Evolutionary conservation across 345 rosid species (phyloP), one percentile per base, ranked within the genome.

Genomic region (Iberis pinnata): DNA sequence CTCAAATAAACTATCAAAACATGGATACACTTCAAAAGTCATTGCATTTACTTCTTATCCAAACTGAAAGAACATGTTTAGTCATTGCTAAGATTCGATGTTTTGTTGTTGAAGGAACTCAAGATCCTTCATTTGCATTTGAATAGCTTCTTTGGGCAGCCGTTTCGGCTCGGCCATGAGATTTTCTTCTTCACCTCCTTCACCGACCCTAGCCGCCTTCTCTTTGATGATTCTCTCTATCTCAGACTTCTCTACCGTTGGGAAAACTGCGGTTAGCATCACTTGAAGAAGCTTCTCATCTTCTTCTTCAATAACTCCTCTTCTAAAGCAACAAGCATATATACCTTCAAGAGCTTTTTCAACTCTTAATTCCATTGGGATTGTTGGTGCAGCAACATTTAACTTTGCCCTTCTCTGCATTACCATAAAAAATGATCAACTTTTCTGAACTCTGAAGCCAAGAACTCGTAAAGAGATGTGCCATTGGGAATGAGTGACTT

Each of bases 321-420:
- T 78, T 15, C 80, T 72, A n/a, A 87, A 92, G 73, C 93, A 84
- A 58, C 98, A 84, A 12, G 79, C 70, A 22, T 87, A 80, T 17
- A 84, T 77, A 4, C 93, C 96, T 57, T 92, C 98, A 19, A 92
- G 73, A 18, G 98, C 93, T 75, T 92, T 92, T 72, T 81, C 89
- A 7, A 65, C 82, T 29, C 93, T 75, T 48, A 71, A 1, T 65
- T 76, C 95, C 96, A 87, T 83, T 0, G 88, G 83, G 24, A 92
- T 78, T n/a, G 13, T 72, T 5, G 95, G 89, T 7, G 82, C 59
- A 2, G 67, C 79, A 0, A 60, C 72, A 4, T 79, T 87, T 42
- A 75, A 26, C 68, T 92, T 92, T 12, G 82, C 76, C 56, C 98
- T 79, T 76, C 83, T 75, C 96, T 92, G 72, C 77, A 78, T 8